These are phyloP conservation scores for Drechslerella dactyloides DNA, from an alignment of 2,329 filamentous ascomycete genomes.

Conservation along the genomic window DNA sequence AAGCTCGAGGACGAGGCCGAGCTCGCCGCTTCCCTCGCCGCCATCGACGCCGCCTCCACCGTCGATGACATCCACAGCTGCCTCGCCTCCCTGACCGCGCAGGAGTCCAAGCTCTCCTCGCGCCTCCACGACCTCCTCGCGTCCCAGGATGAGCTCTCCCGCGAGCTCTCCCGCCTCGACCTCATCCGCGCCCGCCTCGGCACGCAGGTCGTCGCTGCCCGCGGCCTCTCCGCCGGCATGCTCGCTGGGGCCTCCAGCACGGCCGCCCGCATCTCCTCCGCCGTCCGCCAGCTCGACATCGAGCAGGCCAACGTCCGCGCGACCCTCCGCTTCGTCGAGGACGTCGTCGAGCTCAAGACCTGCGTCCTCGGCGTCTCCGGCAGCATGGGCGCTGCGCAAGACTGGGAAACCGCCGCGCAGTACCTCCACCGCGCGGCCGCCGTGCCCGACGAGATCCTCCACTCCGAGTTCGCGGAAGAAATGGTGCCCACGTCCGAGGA, in stretches of 20 bases:
- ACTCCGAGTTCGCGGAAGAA: slow-evolving; percentile 84
- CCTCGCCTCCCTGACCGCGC: slow-evolving; percentile 74
- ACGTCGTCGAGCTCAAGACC: slow-evolving; percentile 94
- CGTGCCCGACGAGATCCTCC: slow-evolving; percentile 78
- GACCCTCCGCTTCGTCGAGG: slow-evolving; percentile 88
- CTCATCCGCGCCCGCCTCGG: slow-evolving; percentile 86
- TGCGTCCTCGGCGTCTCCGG: slow-evolving; percentile 93
- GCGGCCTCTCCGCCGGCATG: slow-evolving; percentile 87
- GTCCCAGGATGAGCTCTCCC: slow-evolving; percentile 83
- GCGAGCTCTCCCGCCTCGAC: slow-evolving; percentile 85
- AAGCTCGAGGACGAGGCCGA: slow-evolving; percentile 33
- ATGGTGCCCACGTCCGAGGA: slow-evolving; percentile 96
- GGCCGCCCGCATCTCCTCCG: slow-evolving; percentile 80
- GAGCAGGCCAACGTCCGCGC: slow-evolving; percentile 91
- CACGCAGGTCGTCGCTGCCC: slow-evolving; percentile 81
- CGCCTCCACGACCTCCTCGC: slow-evolving; percentile 78
- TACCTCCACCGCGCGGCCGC: slow-evolving; percentile 84
- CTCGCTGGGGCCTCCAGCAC: slow-evolving; percentile 84
- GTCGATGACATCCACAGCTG: slow-evolving; percentile 80
- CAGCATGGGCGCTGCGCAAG: slow-evolving; percentile 95
- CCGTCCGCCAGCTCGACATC: slow-evolving; percentile 84
- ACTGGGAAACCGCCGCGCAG: slow-evolving; percentile 94
- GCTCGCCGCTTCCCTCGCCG: slow-evolving; percentile 28
- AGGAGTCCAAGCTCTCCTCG: slow-evolving; percentile 75
- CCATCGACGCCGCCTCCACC: slow-evolving; percentile 60